phyloP scores from a whole-genome alignment of 2,329 filamentous ascomycete genomes.

The Exophiala alcalophila region DNA sequence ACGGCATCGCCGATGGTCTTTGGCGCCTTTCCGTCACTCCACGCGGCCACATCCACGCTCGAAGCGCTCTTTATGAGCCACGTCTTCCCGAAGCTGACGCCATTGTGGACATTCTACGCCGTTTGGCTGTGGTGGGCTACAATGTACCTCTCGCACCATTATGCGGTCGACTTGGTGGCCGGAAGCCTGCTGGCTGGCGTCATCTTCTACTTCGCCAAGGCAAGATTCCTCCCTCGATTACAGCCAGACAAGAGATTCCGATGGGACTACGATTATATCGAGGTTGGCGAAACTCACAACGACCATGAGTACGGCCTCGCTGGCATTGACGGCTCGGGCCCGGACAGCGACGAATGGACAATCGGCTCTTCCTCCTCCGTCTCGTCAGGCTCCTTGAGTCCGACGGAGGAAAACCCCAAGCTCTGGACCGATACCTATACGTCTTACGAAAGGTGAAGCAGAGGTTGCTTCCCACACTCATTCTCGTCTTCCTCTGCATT shows the following conservation, averaged over 20 bases:
- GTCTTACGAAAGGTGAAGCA: constrained; percentile 23
- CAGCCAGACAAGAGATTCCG: constrained; percentile 82
- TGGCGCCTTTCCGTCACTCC: constrained; percentile 89
- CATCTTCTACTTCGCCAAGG: constrained; percentile 78
- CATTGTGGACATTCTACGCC: constrained; percentile 77
- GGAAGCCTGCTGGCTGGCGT: constrained; percentile 75
- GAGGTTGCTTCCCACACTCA: not conserved
- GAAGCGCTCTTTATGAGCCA: constrained; percentile 92
- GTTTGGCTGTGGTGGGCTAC: constrained; percentile 98
- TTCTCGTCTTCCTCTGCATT: constrained; percentile 5
- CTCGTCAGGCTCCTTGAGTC: constrained; percentile 63
- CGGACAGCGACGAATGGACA: constrained; percentile 85
- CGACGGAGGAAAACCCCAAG: constrained; percentile 57
- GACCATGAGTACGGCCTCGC: constrained; percentile 56
- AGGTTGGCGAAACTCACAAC: constrained; percentile 65
- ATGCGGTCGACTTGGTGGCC: constrained; percentile 86
- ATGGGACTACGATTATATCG: constrained; percentile 95
- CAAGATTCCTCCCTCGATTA: constrained; percentile 74
- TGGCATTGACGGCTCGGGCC: constrained; percentile 54
- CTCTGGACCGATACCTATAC: constrained; percentile 35
- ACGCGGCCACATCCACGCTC: constrained; percentile 83
- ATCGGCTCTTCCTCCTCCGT: constrained; percentile 77
- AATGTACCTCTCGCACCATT: constrained; percentile 97
- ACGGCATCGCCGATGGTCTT: constrained; percentile 88
- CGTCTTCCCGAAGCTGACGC: constrained; percentile 78